phyloP scores from a whole-genome alignment of 2,329 filamentous ascomycete genomes.

The Scytalidium sp. region DNA sequence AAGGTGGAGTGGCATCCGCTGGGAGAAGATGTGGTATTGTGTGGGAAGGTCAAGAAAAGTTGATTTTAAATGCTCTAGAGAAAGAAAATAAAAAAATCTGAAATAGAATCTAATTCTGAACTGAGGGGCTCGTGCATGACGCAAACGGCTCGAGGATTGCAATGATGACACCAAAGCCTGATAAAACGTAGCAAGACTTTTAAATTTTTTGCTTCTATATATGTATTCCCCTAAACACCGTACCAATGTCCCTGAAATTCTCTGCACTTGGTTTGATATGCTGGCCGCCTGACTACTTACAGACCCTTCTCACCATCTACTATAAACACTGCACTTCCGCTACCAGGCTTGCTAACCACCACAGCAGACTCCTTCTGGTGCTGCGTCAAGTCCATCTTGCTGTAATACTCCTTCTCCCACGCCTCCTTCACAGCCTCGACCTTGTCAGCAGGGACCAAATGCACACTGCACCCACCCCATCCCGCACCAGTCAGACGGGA shows the following conservation, averaged over 20 bases:
- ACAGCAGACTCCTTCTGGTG: constrained; percentile 78
- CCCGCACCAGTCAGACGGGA: constrained; percentile 88
- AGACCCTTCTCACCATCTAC: constrained; percentile 21
- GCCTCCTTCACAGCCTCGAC: constrained; percentile 75
- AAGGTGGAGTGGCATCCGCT: constrained; percentile 16
- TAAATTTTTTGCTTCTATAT: too few relatives aligned
- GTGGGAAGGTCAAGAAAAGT: constrained; percentile 7
- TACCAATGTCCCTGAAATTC: too few relatives aligned
- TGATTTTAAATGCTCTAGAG: not conserved
- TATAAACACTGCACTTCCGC: constrained; percentile 59
- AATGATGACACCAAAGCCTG: too few relatives aligned
- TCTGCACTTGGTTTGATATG: too few relatives aligned
- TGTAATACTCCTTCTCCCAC: constrained; percentile 80
- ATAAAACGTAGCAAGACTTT: too few relatives aligned
- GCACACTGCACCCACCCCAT: constrained; percentile 95
- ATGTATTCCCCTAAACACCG: too few relatives aligned
- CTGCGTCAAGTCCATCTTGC: constrained; percentile 58
- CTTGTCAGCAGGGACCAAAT: constrained; percentile 82
- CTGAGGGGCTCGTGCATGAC: too few relatives aligned
- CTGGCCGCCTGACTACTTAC: not conserved
- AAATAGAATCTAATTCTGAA: not conserved
- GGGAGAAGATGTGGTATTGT: constrained; percentile 21
- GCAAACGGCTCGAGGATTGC: too few relatives aligned
- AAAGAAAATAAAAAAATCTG: not conserved
- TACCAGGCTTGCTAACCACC: constrained; percentile 83